Conservation (phyloP, 768 basidiomycete species). For the Heimioporus sp. region DNA sequence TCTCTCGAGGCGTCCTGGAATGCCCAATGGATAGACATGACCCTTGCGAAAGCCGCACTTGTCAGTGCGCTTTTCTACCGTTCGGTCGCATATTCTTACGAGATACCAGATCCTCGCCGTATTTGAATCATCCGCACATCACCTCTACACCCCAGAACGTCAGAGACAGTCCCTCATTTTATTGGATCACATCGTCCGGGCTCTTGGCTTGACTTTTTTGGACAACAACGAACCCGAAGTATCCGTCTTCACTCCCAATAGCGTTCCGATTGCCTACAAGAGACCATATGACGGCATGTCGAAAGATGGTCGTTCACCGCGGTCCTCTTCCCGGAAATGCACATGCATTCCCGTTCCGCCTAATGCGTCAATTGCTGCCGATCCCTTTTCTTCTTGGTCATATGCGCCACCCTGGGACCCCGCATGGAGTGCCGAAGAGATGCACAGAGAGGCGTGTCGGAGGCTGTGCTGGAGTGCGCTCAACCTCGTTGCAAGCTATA, state of each 20-base stretch:
- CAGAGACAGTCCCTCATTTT: constrained; percentile 51
- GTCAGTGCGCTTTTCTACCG: constrained; percentile 35
- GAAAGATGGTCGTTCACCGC: constrained; percentile 29
- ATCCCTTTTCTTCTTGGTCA: constrained; percentile 43
- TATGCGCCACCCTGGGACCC: constrained; percentile 62
- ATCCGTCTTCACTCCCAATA: constrained; percentile 45
- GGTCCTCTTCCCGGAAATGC: constrained; percentile 38
- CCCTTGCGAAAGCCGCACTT: constrained; percentile 70
- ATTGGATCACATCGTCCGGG: constrained; percentile 65
- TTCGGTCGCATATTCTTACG: constrained; percentile 10
- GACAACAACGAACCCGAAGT: constrained; percentile 57
- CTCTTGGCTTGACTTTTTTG: constrained; percentile 50
- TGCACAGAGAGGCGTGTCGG: constrained; percentile 68
- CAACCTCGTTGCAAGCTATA: constrained; percentile 63
- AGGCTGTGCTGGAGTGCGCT: constrained; percentile 76
- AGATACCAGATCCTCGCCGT: constrained; percentile 64
- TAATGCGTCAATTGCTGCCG: constrained; percentile 30
- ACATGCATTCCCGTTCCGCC: constrained; percentile 43
- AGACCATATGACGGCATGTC: constrained; percentile 27
- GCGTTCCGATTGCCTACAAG: constrained; percentile 48
- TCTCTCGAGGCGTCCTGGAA: constrained; percentile 52
- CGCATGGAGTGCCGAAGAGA: constrained; percentile 52
- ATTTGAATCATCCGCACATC: constrained; percentile 75
- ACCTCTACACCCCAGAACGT: constrained; percentile 55
- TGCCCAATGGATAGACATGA: constrained; percentile 54